Base-by-base conservation (phyloP, 805 yeast species). In the Blastobotrys muscicola region DNA sequence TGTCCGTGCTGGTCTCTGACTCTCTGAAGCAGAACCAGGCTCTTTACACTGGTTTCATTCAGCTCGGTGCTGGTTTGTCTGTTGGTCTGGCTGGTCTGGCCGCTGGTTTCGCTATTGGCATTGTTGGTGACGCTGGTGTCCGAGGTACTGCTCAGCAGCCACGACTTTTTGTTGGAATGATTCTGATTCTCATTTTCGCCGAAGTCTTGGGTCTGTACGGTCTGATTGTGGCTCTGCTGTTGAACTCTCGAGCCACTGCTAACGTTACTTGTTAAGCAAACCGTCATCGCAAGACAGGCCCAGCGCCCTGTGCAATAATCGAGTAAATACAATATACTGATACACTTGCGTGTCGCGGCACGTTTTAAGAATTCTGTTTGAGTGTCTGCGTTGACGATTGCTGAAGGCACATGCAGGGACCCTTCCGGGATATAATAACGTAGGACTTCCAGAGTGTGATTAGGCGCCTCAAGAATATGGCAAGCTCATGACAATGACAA, bases 81-180 rank as follows among this genome's bases (percentile, higher is more conserved):
- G 99, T 92, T 36, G 99, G 99, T 1, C 86, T 92, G 59, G 87
- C 97, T 3, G 89, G 97, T 63, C 72, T 92, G 60, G 89, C 97
- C 34, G 84, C 95, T 47, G 99, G 99, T 37, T 92, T 89, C 65
- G 92, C 98, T 46, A 85, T 85, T 68, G 95, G 95, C 41, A 81
- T 85, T 50, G 95, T 85, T 33, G 95, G 95, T 35, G 95, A 85
- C 59, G 94, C 83, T 57, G 95, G 95, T 51, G 94, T 85, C 38
- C 77, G 95, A 56, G 85, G 82, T 56, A 78, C 74, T 53, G 82
- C 85, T 85, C 85, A 83, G 58, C 94, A 85, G 64, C 90, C 94
- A 40, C 74, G 87, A 58, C 70, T 85, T 49, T 85, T 85, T 66
- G 95, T 85, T 41, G 95, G 95, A 34, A 85, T 85, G 62, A 90